These are phyloP conservation scores for Wickerhamiella kurtzmanii DNA, from an alignment of 805 yeast species.

Conservation along the genomic window DNA sequence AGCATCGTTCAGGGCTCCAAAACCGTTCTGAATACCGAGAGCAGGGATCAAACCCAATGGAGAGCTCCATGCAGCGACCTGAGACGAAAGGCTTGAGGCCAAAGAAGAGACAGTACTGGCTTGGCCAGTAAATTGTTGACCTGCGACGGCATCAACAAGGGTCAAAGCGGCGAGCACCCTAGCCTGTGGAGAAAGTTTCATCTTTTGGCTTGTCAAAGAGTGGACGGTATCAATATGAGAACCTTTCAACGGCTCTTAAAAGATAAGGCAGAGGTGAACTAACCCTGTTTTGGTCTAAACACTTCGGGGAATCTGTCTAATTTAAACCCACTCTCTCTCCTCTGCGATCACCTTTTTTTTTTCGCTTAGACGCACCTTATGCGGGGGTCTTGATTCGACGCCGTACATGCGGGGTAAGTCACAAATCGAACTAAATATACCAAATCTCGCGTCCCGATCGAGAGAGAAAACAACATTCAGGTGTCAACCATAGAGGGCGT, in stretches of 20 bases:
- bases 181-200: no score
- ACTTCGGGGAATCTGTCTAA: no score
- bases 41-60: not conserved
- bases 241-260: no score
- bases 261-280: no score
- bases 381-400: not conserved
- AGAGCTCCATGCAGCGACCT: not conserved
- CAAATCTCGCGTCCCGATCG: not conserved
- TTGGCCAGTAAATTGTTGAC: not conserved
- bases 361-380: not conserved
- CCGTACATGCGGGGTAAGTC: not conserved
- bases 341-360: not conserved
- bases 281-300: no score
- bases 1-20: not conserved
- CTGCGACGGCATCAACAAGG: no score
- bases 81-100: not conserved
- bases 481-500: no score
- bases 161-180: no score
- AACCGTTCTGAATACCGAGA: not conserved
- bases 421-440: no score
- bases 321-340: not conserved
- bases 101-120: not conserved
- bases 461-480: no score
- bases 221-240: no score
- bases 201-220: no score